Base-by-base conservation (phyloP, 768 basidiomycete genomes). In the Rhodotorula graminis region DNA sequence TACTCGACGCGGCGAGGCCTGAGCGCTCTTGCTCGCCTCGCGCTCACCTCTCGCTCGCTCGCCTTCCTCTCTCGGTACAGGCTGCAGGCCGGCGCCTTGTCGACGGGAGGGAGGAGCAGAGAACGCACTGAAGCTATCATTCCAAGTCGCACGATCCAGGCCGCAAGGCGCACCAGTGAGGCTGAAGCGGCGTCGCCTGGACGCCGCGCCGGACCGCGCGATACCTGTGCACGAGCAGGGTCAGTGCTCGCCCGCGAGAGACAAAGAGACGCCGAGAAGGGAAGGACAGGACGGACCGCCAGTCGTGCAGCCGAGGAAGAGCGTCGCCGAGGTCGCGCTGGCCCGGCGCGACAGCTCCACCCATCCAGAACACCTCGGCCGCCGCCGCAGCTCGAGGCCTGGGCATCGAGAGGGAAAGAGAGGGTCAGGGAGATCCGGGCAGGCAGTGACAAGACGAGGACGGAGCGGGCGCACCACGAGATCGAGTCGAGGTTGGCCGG, bases 361-460 rank as follows among this genome's bases (percentile, higher is more conserved):
- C 89, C 2, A 85, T 87, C 90, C 90, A 91, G 80, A 90, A 91
- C 25, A 90, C 78, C 82, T 91, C 90, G 0, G 89, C 89, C 21
- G 87, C 86, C 1, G 86, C 85, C 0, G 70, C 70, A 3, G 64
- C 70, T 15, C 70, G 70, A 11, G 70, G 70, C 70, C 70, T 70
- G 52, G 2, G 2, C 1, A 21, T 60, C 9, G 4, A 16, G 37
- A 19, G 19, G 29, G 11, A 1, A 11, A 8, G 9, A 0, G 40
- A 23, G 0, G 12, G 31, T n/a, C 10, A 14, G 37, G 10, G 23
- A 37, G 37, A 5, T 4, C 37, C 9, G 5, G 37, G 37, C 5
- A 37, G 16, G 25, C 29, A 3, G 8, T 1, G 19, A 50, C 27
- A n/a, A n/a, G 25, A 7, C 11, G 15, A 10, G 18, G 18, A 19